Conservation (phyloP, 1,139 yeast species). For the Starmera stellimalicola region DNA sequence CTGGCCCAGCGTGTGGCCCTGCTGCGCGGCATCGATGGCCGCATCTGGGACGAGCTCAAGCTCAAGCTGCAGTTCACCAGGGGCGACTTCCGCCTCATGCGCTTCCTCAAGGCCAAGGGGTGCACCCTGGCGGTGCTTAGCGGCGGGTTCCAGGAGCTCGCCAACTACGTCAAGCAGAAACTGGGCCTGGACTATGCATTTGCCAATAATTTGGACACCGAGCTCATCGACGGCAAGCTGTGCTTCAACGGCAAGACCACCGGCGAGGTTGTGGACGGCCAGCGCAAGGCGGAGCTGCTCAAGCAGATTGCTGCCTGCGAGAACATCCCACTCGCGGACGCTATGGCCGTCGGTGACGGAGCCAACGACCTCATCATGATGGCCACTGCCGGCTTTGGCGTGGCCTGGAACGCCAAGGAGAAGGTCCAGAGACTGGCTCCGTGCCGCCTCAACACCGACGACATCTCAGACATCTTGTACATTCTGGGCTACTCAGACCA, state of each 20-base stretch:
- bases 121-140: constrained; percentile 78
- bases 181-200: constrained; percentile 78
- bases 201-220: constrained; percentile 66
- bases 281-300: constrained; percentile 67
- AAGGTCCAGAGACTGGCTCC: constrained; percentile 81
- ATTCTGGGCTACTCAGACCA: constrained; percentile 66
- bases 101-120: constrained; percentile 51
- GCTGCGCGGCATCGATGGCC: constrained; percentile 67
- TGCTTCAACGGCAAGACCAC: constrained; percentile 41
- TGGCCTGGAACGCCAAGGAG: constrained; percentile 98
- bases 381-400: constrained; percentile 85
- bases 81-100: constrained; percentile 70
- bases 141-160: constrained; percentile 92
- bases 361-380: constrained; percentile 94
- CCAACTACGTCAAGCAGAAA: constrained; percentile 57
- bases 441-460: constrained; percentile 60
- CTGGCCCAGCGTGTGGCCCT: constrained; percentile 65
- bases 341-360: constrained; percentile 94
- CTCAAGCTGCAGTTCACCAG: constrained; percentile 61
- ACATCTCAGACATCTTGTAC: constrained; percentile 66
- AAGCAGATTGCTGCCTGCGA: constrained; percentile 58
- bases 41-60: constrained; percentile 75
- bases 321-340: constrained; percentile 41
- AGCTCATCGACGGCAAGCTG: constrained; percentile 30
- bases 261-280: constrained; percentile 84